These are phyloP conservation scores for Solanum sitiens DNA, from an alignment of 257 asterid genomes.

Conservation along the genomic window DNA sequence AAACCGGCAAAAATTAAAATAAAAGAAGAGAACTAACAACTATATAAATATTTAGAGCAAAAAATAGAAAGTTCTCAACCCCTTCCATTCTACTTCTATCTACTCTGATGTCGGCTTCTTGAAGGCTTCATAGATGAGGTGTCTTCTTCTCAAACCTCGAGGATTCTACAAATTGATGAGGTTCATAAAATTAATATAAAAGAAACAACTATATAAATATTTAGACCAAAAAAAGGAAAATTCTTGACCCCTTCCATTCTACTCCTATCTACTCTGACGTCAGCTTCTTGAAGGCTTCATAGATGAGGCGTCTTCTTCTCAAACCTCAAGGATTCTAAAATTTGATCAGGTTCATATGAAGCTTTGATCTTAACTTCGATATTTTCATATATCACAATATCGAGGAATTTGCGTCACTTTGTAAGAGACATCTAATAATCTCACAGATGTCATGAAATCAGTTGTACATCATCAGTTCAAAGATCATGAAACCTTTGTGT, in stretches of 20 bases:
- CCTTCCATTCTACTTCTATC: background rate
- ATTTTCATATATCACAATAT: too few relatives aligned
- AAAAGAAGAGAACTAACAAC: too few relatives aligned
- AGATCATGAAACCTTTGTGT: too few relatives aligned
- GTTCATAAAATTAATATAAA: too few relatives aligned
- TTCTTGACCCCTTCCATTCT: background rate
- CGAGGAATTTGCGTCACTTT: too few relatives aligned
- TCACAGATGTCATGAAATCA: too few relatives aligned
- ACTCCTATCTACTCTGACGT: background rate
- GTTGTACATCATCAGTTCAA: too few relatives aligned
- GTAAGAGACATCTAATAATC: too few relatives aligned
- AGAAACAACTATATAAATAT: too few relatives aligned
- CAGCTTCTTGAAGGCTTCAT: background rate
- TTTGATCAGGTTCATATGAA: background rate
- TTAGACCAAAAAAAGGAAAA: background rate
- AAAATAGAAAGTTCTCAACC: background rate
- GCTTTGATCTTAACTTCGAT: too few relatives aligned
- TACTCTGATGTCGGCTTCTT: background rate
- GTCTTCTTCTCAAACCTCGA: background rate
- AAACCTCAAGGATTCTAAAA: background rate
- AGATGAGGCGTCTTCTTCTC: background rate
- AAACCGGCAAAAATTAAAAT: too few relatives aligned
- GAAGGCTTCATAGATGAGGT: background rate
- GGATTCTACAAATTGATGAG: background rate
- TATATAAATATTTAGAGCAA: too few relatives aligned